Evolutionary conservation across 2,329 filamentous ascomycete species (phyloP).

Genomic region (Aspergillus chevalieri): DNA sequence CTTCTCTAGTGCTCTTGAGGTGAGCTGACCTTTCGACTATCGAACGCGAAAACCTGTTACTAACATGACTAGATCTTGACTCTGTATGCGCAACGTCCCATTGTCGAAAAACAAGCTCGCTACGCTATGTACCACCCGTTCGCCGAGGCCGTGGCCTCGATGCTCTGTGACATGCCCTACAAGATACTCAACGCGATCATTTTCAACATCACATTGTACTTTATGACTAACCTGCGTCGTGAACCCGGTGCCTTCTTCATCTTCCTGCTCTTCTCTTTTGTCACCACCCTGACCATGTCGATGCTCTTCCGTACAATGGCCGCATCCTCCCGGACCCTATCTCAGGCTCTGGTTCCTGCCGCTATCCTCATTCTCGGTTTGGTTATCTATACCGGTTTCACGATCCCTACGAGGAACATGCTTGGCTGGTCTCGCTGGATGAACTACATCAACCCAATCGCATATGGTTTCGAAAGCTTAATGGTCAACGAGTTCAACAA

Average conservation of each 20-base stretch:
- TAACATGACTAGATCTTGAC: constrained; percentile 59
- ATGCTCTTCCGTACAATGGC: constrained; percentile 81
- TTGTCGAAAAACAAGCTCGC: constrained; percentile 81
- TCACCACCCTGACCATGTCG: constrained; percentile 70
- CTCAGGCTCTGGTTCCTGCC: constrained; percentile 52
- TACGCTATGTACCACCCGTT: constrained; percentile 88
- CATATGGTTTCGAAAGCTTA: constrained; percentile 72
- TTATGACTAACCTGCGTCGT: constrained; percentile 74
- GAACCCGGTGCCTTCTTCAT: constrained; percentile 76
- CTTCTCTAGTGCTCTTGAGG: constrained; percentile 71
- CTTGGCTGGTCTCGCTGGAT: constrained; percentile 77
- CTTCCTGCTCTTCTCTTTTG: constrained; percentile 71
- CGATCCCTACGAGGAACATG: constrained; percentile 54
- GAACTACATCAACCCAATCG: constrained; percentile 71
- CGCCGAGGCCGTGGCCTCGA: constrained; percentile 79
- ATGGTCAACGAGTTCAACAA: constrained; percentile 77
- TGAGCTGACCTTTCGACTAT: constrained; percentile 18
- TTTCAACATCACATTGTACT: constrained; percentile 79
- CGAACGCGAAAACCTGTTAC: not conserved
- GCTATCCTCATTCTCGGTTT: constrained; percentile 43
- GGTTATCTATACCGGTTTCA: constrained; percentile 47
- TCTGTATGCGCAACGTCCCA: constrained; percentile 80
- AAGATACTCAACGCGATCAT: constrained; percentile 67
- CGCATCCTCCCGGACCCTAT: constrained; percentile 63
- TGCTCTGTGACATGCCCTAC: constrained; percentile 79